Evolutionary conservation across 371 early-diverging fungal genomes (phyloP).

Genomic region (Apophysomyces variabilis): DNA sequence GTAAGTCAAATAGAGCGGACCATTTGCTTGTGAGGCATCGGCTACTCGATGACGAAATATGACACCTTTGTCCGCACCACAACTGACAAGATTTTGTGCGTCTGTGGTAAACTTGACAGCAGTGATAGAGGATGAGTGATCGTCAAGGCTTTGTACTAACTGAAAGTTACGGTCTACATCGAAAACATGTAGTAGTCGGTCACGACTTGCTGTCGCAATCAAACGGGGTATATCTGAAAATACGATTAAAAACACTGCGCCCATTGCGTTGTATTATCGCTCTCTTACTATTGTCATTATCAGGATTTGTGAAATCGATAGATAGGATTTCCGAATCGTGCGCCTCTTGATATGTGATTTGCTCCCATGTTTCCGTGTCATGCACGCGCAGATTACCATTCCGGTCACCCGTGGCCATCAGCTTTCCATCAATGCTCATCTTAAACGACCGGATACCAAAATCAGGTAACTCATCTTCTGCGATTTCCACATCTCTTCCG

Average conservation of each 20-base stretch:
- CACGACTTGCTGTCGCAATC: conserved; percentile 82
- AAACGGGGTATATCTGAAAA: conserved; percentile 44
- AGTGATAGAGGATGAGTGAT: conserved; percentile 87
- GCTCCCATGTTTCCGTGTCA: conserved; percentile 59
- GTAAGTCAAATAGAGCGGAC: conserved; percentile 53
- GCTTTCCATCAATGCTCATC: conserved; percentile 70
- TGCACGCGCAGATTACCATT: conserved; percentile 77
- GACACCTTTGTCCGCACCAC: conserved; percentile 86
- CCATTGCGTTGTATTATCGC: background rate
- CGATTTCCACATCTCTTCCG: conserved; percentile 32
- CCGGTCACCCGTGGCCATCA: conserved; percentile 80
- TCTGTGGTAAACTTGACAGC: conserved; percentile 70
- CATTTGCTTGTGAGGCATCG: conserved; percentile 12
- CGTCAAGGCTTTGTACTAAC: conserved; percentile 80
- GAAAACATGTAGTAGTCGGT: conserved; percentile 83
- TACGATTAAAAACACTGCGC: background rate
- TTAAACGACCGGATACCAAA: conserved; percentile 73
- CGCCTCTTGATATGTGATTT: conserved; percentile 74
- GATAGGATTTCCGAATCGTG: conserved; percentile 85
- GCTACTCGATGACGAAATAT: conserved; percentile 65
- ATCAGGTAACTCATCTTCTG: conserved; percentile 54
- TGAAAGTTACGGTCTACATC: conserved; percentile 62
- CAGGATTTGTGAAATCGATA: conserved; percentile 69
- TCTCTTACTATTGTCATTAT: conserved; percentile 21
- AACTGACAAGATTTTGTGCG: conserved; percentile 74